A percentile compares a stretch with the other conserved stretches of the same genome.
phyloP scores from a whole-genome alignment of 176 grass and related monocot species.

The Cocos nucifera region DNA sequence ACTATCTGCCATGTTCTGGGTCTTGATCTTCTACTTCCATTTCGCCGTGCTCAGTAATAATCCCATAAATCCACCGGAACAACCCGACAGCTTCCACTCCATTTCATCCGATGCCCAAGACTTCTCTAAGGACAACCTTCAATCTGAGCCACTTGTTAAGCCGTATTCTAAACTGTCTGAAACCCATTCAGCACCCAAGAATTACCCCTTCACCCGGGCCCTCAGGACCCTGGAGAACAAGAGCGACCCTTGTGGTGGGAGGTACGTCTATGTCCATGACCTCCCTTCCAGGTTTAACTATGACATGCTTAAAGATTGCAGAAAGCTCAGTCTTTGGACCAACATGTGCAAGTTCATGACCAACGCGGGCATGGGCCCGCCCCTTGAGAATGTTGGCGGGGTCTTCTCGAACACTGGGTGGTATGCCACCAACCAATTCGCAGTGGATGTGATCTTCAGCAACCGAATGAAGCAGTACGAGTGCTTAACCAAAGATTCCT shows the following conservation, averaged over 20 bases:
- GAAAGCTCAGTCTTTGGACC: constrained; percentile 40
- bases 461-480: constrained; percentile 60
- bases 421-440: constrained; percentile 57
- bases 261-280: constrained; percentile 65
- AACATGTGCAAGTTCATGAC: constrained; percentile 45
- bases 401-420: constrained; percentile 44
- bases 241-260: constrained; percentile 33
- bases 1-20: constrained; percentile 30
- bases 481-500: constrained; percentile 52
- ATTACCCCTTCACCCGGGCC: not conserved
- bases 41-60: constrained; percentile 19
- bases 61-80: not conserved
- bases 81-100: not conserved
- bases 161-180: not conserved
- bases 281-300: constrained; percentile 58
- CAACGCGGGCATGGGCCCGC: constrained; percentile 48
- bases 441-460: constrained; percentile 64
- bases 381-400: constrained; percentile 29
- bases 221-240: not conserved
- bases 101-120: not conserved
- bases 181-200: not conserved
- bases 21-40: constrained; percentile 34
- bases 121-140: no score
- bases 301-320: constrained; percentile 52
- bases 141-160: no score